phyloP scores from a whole-genome alignment of 2,329 filamentous ascomycete species.

The Cadophora gregata region DNA sequence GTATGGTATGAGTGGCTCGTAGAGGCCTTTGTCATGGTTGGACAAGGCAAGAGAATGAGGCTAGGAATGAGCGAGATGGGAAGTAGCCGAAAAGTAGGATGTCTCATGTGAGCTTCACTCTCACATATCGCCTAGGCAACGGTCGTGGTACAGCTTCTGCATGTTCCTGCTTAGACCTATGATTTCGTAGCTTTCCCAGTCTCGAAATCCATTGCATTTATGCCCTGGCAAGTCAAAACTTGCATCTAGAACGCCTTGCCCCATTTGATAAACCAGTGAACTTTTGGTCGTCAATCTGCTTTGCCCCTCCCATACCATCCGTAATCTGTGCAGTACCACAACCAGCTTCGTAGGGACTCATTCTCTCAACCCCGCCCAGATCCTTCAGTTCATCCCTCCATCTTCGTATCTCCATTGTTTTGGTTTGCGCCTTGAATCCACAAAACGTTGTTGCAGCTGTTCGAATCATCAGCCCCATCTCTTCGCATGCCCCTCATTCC shows the following conservation, averaged over 20 bases:
- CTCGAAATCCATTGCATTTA: constrained; percentile 35
- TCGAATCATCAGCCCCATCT: constrained; percentile 17
- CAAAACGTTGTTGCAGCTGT: constrained; percentile 93
- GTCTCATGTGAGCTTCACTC: constrained; percentile 62
- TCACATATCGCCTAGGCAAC: neutral
- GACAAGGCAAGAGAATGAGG: constrained; percentile 66
- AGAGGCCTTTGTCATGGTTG: constrained; percentile 76
- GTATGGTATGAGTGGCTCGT: constrained; percentile 99
- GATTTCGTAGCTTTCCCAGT: constrained; percentile 22
- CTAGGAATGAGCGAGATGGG: constrained; percentile 70
- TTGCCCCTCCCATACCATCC: constrained; percentile 15
- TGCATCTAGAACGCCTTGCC: constrained; percentile 40
- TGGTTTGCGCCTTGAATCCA: constrained; percentile 75
- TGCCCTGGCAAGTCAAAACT: constrained; percentile 32
- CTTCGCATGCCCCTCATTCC: neutral
- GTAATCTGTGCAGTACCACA: constrained; percentile 15
- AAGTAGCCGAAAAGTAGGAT: constrained; percentile 72
- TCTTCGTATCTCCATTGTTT: constrained; percentile 60
- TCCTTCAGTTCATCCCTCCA: constrained; percentile 52
- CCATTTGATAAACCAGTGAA: constrained; percentile 35
- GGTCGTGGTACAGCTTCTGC: neutral
- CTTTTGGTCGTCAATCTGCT: constrained; percentile 25
- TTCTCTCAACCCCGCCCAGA: neutral
- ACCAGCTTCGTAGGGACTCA: neutral
- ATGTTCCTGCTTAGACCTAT: constrained; percentile 4